phyloP scores from a whole-genome alignment of 225 moss, liverwort and hornwort species.

The Physcomitrium patens region DNA sequence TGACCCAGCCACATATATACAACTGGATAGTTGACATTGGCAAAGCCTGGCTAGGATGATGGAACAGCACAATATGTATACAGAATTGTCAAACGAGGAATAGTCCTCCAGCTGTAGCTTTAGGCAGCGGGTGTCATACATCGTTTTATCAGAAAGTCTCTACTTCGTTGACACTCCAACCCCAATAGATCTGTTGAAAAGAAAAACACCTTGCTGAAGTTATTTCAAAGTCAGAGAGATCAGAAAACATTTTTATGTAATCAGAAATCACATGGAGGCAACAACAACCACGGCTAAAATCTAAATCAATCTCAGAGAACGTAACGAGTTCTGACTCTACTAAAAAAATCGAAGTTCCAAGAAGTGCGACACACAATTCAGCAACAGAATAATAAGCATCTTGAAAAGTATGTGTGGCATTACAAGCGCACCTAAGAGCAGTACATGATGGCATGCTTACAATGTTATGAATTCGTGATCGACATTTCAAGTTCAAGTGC shows the following conservation, averaged over 20 bases:
- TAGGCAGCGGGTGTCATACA: constrained; percentile 10
- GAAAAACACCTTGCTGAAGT: constrained; percentile 23
- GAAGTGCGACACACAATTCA: too few relatives aligned
- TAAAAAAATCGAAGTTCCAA: too few relatives aligned
- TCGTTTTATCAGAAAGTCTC: constrained; percentile 19
- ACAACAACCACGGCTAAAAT: background rate
- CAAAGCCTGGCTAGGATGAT: constrained; percentile 28
- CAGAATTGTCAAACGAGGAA: constrained; percentile 22
- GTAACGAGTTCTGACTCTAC: too few relatives aligned
- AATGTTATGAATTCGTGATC: constrained; percentile 30
- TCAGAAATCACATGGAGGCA: constrained; percentile 12
- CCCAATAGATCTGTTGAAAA: constrained; percentile 33
- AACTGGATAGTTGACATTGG: constrained; percentile 31
- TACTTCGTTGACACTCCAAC: constrained; percentile 9
- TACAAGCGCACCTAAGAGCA: background rate
- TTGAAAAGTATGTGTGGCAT: too few relatives aligned
- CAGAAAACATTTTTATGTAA: background rate
- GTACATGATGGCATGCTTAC: constrained; percentile 26
- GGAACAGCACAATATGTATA: constrained; percentile 33
- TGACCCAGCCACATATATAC: constrained; percentile 36
- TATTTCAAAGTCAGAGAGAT: background rate
- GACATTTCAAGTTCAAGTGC: constrained; percentile 67
- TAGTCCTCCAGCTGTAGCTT: constrained; percentile 7
- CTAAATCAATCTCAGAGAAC: too few relatives aligned
- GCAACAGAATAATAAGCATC: too few relatives aligned